These are phyloP conservation scores for Pythium phragmitis DNA, from an alignment of 352 stramenopile species.

Conservation along the genomic window DNA sequence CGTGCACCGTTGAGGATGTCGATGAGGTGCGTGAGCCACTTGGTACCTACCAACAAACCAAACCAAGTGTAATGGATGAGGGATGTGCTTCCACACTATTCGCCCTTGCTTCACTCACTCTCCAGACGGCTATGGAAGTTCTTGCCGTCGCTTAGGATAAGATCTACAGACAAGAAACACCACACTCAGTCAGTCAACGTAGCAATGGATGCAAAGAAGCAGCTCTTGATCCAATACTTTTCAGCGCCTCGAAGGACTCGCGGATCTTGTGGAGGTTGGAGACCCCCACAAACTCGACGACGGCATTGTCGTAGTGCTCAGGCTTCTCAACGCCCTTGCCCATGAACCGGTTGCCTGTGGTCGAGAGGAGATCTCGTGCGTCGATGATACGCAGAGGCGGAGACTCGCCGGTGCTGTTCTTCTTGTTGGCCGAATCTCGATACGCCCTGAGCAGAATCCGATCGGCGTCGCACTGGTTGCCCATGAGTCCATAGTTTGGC, in stretches of 20 bases:
- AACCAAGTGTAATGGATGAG: no score
- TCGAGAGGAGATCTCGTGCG: conserved; percentile 73
- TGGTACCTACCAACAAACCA: conserved; percentile 69
- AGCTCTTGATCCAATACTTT: conserved; percentile 40
- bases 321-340: conserved; percentile 95
- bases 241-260: conserved; percentile 91
- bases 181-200: no score
- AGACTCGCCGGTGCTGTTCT: conserved; percentile 41
- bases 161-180: no score
- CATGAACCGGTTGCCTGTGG: conserved; percentile 78
- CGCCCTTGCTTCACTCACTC: conserved; percentile 37
- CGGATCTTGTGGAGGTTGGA: conserved; percentile 99
- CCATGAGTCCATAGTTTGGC: conserved; percentile 96
- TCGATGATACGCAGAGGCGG: conserved; percentile 84
- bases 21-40: conserved; percentile 97
- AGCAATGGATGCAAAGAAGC: conserved; percentile 41
- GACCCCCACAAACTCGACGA: conserved; percentile 97
- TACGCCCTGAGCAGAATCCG: conserved; percentile 86
- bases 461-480: conserved; percentile 92
- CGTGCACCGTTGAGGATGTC: conserved; percentile 68
- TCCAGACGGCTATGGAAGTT: conserved; percentile 84
- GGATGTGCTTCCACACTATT: no score
- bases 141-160: conserved; percentile 69
- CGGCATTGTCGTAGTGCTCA: conserved; percentile 94
- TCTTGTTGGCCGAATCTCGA: conserved; percentile 83